Conservation (phyloP, 2,329 filamentous ascomycete species). For the Ophiostoma ips region DNA sequence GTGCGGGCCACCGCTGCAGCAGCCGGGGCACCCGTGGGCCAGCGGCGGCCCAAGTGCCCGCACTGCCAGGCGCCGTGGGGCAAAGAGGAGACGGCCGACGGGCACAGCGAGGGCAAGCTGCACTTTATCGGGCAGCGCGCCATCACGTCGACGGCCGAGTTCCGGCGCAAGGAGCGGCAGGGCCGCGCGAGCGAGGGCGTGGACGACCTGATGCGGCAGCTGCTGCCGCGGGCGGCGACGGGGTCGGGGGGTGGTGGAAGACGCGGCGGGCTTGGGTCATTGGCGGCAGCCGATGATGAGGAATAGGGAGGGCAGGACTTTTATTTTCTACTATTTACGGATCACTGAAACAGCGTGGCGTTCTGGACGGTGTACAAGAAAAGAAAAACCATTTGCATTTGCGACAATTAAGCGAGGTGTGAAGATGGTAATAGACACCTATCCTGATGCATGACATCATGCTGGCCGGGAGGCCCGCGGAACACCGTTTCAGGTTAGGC, state of each 20-base stretch:
- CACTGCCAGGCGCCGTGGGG: slow-evolving; percentile 40
- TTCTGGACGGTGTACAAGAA: no score
- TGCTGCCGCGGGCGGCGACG: slow-evolving; percentile 7
- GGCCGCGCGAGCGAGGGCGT: slow-evolving; percentile 23
- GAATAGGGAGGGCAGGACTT: slow-evolving; percentile 8
- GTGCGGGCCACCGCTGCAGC: slow-evolving; percentile 34
- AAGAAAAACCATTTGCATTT: no score
- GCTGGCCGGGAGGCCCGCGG: no score
- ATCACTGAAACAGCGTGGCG: no score
- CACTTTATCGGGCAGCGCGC: slow-evolving; percentile 43
- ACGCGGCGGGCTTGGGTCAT: not conserved
- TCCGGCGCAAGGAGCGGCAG: slow-evolving; percentile 28
- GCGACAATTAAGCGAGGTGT: no score
- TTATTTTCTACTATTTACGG: no score
- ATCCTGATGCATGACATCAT: no score
- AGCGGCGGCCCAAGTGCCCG: slow-evolving; percentile 51
- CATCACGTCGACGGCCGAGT: slow-evolving; percentile 39
- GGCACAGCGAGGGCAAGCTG: slow-evolving; percentile 11
- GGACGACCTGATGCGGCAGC: slow-evolving; percentile 21
- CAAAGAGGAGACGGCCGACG: slow-evolving; percentile 2
- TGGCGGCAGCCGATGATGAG: not conserved
- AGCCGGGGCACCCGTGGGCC: slow-evolving; percentile 30
- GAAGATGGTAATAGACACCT: no score
- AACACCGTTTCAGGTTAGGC: no score
- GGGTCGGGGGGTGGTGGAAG: not conserved